Evolutionary conservation across 441 rosid species (phyloP), one percentile per base, ranked within the genome.

Genomic region (Gossypium lobatum): DNA sequence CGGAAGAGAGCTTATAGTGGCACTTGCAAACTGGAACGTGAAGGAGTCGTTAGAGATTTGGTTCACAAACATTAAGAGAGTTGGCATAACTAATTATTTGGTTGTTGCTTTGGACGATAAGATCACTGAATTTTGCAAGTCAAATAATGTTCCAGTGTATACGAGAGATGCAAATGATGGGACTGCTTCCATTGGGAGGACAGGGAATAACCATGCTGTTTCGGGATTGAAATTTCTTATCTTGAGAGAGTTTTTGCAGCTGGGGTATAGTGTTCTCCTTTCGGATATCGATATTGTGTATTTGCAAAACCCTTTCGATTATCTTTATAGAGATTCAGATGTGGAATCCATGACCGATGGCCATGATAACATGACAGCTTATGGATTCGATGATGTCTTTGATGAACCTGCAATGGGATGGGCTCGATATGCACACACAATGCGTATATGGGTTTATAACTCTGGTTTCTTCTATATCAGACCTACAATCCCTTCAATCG

Each of bases 351-450:
- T 95, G 99, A 83, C 90, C 11, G 99, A 95, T 80, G 98, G 99
- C 48, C 99, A 95, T 72, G 62, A 74, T 77, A 93, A 91, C 79
- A 77, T 77, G 70, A 95, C 99, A 21, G 93, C 99, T 75, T 95
- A 93, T 69, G 99, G 99, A 21, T 93, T 48, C 72, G 81, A 95
- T 50, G 93, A 95, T 72, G 98, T 95, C 54, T 95, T 83, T 45
- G 92, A 95, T 74, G 99, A 95, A 28, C 96, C 95, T 39, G 71
- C 89, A 73, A 95, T 95, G 99, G 98, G 97, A 39, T 95, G 99
- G 99, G 98, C 99, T 80, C 91, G 96, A 53, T 91, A 90, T 85
- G 99, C 98, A 70, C 98, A 95, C 80, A 91, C 99, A 1, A 95
- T 93, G 88, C 85, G 97, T 78, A 88, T 93, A 82, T 93, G 99